Conservation (phyloP, 352 stramenopile species). For the Hyaloperonospora brassicae region DNA sequence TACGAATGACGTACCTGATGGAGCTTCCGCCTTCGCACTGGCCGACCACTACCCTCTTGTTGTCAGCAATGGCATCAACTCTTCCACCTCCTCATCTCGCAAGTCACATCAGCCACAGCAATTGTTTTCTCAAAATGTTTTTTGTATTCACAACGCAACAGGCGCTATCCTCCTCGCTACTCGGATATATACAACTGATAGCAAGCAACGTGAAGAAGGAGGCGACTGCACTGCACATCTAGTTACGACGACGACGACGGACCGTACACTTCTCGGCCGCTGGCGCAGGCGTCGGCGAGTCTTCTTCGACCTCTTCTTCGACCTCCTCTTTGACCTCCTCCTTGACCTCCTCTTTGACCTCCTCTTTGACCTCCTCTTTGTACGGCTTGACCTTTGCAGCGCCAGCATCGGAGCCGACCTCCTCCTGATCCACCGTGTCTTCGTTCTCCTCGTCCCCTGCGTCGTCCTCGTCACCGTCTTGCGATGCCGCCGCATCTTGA, state of each 20-base stretch:
- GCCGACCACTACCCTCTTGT: too few species aligned
- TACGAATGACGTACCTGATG: too few species aligned
- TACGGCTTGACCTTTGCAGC: too few species aligned
- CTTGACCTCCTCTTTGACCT: slow-evolving; percentile 4
- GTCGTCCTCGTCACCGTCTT: slow-evolving; percentile 3
- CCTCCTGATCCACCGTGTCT: neutral
- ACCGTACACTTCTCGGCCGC: slow-evolving; percentile 26
- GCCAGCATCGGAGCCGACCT: too few species aligned
- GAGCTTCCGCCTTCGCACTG: too few species aligned
- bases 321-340: slow-evolving; percentile 9
- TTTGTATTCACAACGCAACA: too few species aligned
- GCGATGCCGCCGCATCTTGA: slow-evolving; percentile 6
- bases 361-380: slow-evolving; percentile 4
- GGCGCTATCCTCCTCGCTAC: too few species aligned
- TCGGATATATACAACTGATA: too few species aligned
- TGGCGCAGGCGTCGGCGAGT: slow-evolving; percentile 4
- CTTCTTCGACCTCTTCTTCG: slow-evolving; percentile 8
- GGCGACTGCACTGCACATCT: neutral
- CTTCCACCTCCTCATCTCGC: too few species aligned
- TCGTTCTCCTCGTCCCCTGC: slow-evolving; percentile 2
- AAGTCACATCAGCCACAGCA: too few species aligned
- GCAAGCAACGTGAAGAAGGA: neutral
- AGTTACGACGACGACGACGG: slow-evolving; percentile 24
- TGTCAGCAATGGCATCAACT: too few species aligned
- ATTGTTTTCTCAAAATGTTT: too few species aligned